phyloP scores from a whole-genome alignment of 2,329 filamentous ascomycete genomes.

The Ilyonectria robusta region DNA sequence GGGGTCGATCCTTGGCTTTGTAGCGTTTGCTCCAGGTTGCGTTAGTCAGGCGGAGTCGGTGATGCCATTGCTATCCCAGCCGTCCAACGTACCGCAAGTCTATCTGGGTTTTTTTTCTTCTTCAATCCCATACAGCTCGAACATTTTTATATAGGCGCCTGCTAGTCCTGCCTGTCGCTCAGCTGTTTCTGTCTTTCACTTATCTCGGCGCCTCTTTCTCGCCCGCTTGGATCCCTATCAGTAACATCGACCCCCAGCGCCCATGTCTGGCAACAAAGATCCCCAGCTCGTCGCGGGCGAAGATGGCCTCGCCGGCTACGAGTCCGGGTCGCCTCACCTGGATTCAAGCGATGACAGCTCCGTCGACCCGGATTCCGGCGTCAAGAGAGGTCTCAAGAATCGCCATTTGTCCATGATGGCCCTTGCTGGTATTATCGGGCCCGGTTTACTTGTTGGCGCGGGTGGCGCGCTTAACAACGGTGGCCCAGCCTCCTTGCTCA shows the following conservation, averaged over 20 bases:
- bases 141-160: constrained; percentile 15
- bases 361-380: constrained; percentile 74
- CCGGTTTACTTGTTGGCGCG: constrained; percentile 79
- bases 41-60: constrained; percentile 45
- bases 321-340: constrained; percentile 30
- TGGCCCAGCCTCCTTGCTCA: constrained; percentile 79
- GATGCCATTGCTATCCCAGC: constrained; percentile 43
- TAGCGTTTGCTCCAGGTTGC: constrained; percentile 19
- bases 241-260: constrained; percentile 30
- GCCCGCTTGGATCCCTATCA: constrained; percentile 17
- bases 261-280: constrained; percentile 38
- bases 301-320: constrained; percentile 39
- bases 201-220: constrained; percentile 9
- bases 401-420: constrained; percentile 78
- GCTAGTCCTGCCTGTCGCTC: constrained; percentile 2
- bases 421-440: constrained; percentile 74
- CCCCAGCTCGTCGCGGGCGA: constrained; percentile 37
- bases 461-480: constrained; percentile 78
- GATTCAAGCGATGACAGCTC: constrained; percentile 53
- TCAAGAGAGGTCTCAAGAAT: constrained; percentile 79
- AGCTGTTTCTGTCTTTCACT: constrained; percentile 4
- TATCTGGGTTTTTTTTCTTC: constrained; percentile 37
- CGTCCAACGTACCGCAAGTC: constrained; percentile 31
- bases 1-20: constrained; percentile 41
- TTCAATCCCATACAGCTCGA: constrained; percentile 2